Evolutionary conservation across 495 filamentous ascomycete genomes (phyloP).

Genomic region (Geoglossum glabrum): DNA sequence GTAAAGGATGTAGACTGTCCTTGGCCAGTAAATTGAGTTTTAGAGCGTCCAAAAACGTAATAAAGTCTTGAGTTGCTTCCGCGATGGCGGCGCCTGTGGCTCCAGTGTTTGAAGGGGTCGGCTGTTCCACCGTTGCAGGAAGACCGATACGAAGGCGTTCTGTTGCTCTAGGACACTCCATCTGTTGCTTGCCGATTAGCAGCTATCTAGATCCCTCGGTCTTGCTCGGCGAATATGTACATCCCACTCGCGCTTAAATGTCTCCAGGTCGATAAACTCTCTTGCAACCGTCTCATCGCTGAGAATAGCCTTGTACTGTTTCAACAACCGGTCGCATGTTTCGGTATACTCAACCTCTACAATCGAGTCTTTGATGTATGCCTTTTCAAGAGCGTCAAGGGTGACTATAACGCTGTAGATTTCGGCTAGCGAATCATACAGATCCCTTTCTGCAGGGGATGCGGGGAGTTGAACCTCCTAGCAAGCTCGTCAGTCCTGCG

Average conservation of each 20-base stretch:
- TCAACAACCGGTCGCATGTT: constrained; percentile 75
- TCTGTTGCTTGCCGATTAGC: constrained; percentile 26
- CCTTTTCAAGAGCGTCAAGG: constrained; percentile 86
- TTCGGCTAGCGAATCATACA: constrained; percentile 90
- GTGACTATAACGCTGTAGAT: constrained; percentile 96
- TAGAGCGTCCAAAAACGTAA: constrained; percentile 90
- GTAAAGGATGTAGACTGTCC: constrained; percentile 80
- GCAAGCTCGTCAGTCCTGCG: background rate
- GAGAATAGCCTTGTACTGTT: constrained; percentile 90
- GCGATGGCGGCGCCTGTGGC: constrained; percentile 58
- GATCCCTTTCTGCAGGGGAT: constrained; percentile 68
- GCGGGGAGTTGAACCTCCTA: constrained; percentile 90
- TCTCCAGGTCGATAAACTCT: constrained; percentile 72
- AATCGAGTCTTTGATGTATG: constrained; percentile 90
- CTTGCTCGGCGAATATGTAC: constrained; percentile 29
- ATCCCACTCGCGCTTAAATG: constrained; percentile 86
- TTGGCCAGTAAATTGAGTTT: constrained; percentile 78
- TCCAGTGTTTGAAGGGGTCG: constrained; percentile 19
- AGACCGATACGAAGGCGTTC: constrained; percentile 82
- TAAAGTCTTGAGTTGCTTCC: constrained; percentile 88
- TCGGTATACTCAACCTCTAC: constrained; percentile 84
- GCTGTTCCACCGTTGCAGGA: constrained; percentile 34
- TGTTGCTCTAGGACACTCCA: constrained; percentile 87
- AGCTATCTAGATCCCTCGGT: background rate
- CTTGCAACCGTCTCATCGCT: constrained; percentile 65